Base-by-base conservation (phyloP, 2,329 filamentous ascomycete species). In the Claviceps sp. region DNA sequence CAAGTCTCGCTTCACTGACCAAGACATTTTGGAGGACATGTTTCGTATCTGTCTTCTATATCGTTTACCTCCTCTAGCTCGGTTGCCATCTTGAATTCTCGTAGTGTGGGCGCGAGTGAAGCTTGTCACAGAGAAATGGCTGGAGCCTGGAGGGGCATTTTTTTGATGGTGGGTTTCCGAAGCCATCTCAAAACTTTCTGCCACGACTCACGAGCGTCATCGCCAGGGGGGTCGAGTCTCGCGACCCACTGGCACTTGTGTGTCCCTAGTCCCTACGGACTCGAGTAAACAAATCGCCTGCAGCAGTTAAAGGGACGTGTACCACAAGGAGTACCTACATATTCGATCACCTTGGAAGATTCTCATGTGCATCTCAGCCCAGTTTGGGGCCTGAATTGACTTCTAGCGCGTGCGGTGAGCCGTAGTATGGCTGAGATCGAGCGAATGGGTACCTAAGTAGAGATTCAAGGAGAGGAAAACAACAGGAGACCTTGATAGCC, bases 61-160 rank as follows among this genome's bases (percentile, higher is more conserved):
- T 56, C 16, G 9, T 43, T 43, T 72, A 87, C 85, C 70, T 89
- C 85, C 71, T 89, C 84, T 45, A 89, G 67, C 72, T 89, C 84
- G 44, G 83, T 83, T 51, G 84, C 78, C 86, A 90, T 89, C 22
- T 41, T 47, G 36, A n/a, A 13, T 34, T 24, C 24, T 41, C 36
- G 22, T 45, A 30, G 24, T 13, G n/a, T 16, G 44, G 36, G 16
- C 45, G 45, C 49, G 52, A 24, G 40, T 52, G 42, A 36, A 38
- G 47, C 43, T 52, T 40, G 18, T 49, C 20, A 40, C 47, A 47
- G 40, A 43, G 53, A 18, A 24, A 7, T 26, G 30, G 40, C 49
- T 59, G 54, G 58, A 59, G 44, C 49, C 58, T 53, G 58, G 59
- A 20, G 59, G 59, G 57, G 59, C 59, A 22, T 56, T 51, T 50